Evolutionary conservation across 2,329 filamentous ascomycete species (phyloP).

Genomic region (Epichloe glyceriae): DNA sequence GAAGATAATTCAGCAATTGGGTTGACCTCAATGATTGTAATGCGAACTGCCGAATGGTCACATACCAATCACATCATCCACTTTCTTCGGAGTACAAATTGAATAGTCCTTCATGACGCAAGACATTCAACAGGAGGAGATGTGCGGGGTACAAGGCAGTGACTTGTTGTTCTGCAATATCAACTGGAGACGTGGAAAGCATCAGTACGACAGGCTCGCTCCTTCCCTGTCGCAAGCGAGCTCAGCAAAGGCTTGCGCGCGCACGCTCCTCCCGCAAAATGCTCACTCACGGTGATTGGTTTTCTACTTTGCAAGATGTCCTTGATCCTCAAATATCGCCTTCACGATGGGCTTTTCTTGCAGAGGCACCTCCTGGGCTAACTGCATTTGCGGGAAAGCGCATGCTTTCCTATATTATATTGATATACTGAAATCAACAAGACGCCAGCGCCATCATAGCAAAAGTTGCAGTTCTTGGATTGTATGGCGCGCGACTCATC

Average conservation of each 20-base stretch:
- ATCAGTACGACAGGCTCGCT: background rate
- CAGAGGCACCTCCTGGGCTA: background rate
- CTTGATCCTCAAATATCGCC: background rate
- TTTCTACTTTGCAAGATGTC: background rate
- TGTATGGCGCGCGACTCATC: background rate
- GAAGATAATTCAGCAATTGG: background rate
- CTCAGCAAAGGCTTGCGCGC: background rate
- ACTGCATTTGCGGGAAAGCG: background rate
- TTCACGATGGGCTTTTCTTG: background rate
- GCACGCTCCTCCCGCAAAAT: background rate
- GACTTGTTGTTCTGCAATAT: background rate
- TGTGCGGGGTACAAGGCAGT: too few relatives aligned
- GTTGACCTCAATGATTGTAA: background rate
- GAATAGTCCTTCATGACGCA: background rate
- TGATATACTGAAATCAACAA: background rate
- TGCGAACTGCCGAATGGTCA: background rate
- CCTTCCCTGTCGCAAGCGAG: background rate
- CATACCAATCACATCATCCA: constrained; percentile 3
- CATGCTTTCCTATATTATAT: background rate
- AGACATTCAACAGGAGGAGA: background rate
- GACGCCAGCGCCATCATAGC: background rate
- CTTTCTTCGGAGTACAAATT: background rate
- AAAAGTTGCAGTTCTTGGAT: background rate
- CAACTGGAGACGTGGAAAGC: too few relatives aligned
- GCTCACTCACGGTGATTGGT: background rate